These are phyloP conservation scores for Phyllosticta paracitricarpa DNA, from an alignment of 2,329 filamentous ascomycete genomes.

Conservation along the genomic window DNA sequence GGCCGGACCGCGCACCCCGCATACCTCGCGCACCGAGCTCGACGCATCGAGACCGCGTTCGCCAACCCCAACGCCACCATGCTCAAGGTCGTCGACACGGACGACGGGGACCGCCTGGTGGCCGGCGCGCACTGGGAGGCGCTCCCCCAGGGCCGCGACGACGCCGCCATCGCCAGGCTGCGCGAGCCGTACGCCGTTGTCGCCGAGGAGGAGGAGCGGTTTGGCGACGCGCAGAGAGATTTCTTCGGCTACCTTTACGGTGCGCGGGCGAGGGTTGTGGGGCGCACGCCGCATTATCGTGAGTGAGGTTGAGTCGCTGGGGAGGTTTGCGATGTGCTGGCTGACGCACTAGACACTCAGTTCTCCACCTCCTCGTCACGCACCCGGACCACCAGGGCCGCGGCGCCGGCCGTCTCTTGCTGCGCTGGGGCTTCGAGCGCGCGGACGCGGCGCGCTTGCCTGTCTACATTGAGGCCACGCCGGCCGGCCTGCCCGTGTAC, in stretches of 20 bases:
- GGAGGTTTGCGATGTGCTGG: no score
- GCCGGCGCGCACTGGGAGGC: conserved; percentile 8
- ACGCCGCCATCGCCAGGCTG: conserved; percentile 13
- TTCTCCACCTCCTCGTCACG: conserved; percentile 7
- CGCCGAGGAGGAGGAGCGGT: conserved; percentile 1
- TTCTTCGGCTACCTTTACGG: conserved; percentile 3
- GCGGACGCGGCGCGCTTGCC: conserved; percentile 27
- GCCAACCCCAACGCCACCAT: conserved; percentile 18
- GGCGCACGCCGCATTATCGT: conserved; percentile 8
- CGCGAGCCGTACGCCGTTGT: conserved; percentile 6
- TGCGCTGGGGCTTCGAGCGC: conserved; percentile 7
- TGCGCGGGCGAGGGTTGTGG: not conserved
- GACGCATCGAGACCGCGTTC: conserved; percentile 20
- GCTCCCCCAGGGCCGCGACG: not conserved
- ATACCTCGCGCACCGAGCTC: conserved; percentile 14
- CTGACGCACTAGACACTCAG: conserved; percentile 15
- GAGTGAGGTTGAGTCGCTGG: not conserved
- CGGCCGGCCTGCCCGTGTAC: conserved; percentile 30
- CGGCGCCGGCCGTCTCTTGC: conserved; percentile 3
- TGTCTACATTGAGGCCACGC: conserved; percentile 32
- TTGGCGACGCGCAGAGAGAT: not conserved
- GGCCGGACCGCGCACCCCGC: conserved; percentile 15
- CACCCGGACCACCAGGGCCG: conserved; percentile 9
- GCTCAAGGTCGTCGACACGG: conserved; percentile 10
- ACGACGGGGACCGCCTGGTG: conserved; percentile 13